Evolutionary conservation across 169 alveolate genomes (phyloP).

Genomic region (Babesia microti): DNA sequence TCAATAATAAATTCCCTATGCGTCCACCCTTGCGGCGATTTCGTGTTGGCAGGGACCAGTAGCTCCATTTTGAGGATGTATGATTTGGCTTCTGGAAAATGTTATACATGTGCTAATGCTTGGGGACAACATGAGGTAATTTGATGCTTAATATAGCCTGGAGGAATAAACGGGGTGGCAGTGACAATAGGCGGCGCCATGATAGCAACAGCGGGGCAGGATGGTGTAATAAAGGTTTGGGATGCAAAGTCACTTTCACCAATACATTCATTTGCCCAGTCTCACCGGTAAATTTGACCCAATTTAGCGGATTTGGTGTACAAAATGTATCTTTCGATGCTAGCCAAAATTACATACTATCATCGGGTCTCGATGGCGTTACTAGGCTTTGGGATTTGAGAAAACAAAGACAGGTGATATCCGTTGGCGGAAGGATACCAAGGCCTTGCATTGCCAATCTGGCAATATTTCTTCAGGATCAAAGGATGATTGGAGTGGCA

Average conservation of each 20-base stretch:
- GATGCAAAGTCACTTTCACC: constrained; percentile 51
- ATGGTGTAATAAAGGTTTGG: constrained; percentile 49
- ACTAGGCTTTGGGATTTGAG: constrained; percentile 53
- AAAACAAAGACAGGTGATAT: constrained; percentile 47
- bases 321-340: constrained; percentile 41
- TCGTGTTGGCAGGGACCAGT: constrained; percentile 49
- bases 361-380: constrained; percentile 57
- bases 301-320: constrained; percentile 42
- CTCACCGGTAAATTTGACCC: too few species aligned
- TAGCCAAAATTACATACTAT: constrained; percentile 31
- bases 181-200: constrained; percentile 23
- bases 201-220: constrained; percentile 43
- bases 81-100: constrained; percentile 46
- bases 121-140: constrained; percentile 24
- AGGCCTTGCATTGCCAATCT: too few species aligned
- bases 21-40: constrained; percentile 70
- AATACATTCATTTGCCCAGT: constrained; percentile 27
- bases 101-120: constrained; percentile 36
- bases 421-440: too few species aligned
- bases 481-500: too few species aligned
- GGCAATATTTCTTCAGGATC: too few species aligned
- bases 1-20: constrained; percentile 12
- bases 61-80: constrained; percentile 47
- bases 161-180: constrained; percentile 41
- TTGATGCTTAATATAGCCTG: constrained; percentile 5